Evolutionary conservation across 768 basidiomycete genomes (phyloP), one percentile per base, ranked within the genome.

Genomic region (Trametes cubensis): DNA sequence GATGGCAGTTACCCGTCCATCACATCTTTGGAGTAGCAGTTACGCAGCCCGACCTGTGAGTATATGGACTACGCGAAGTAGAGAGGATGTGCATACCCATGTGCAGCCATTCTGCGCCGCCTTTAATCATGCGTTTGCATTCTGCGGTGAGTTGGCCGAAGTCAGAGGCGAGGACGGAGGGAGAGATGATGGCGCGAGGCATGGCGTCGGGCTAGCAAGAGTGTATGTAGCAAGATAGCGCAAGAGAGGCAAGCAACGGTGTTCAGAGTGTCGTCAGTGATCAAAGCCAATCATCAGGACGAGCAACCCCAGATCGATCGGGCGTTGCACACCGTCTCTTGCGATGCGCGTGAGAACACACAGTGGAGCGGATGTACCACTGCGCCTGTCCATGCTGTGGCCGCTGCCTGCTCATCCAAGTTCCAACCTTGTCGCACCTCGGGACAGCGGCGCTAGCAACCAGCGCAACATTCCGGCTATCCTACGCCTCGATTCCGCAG

Each of bases 81-180:
- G 28, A 28, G 49, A 21, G 26, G 41, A 38, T 51, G 42, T 14
- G 69, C 80, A 58, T 63, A 91, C 95, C 95, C 95, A 98, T 98
- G 69, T 98, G 96, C 60, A 98, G 83, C 97, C 97, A 98, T 75
- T 98, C 90, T 21, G 95, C 95, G 14, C 97, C 97, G 64, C 86
- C 85, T 72, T 88, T 87, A 63, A 98, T 94, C 95, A 99, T 98
- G 51, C 95, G 84, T 73, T 90, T 89, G 78, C 97, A 97, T 85
- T 99, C 97, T 69, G 89, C 89, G 53, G 88, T 89, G 68, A 99
- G 85, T 71, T 96, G 89, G 44, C 94, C 95, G 76, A 99, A 95
- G 80, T 99, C 95, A 13, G 92, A 95, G 58, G 97, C 96, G 18
- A 99, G 89, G 45, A 98, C 94, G 4, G 95, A 98, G 21, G 97